phyloP scores from a whole-genome alignment of 768 basidiomycete species.

The Leccinum imitatum region DNA sequence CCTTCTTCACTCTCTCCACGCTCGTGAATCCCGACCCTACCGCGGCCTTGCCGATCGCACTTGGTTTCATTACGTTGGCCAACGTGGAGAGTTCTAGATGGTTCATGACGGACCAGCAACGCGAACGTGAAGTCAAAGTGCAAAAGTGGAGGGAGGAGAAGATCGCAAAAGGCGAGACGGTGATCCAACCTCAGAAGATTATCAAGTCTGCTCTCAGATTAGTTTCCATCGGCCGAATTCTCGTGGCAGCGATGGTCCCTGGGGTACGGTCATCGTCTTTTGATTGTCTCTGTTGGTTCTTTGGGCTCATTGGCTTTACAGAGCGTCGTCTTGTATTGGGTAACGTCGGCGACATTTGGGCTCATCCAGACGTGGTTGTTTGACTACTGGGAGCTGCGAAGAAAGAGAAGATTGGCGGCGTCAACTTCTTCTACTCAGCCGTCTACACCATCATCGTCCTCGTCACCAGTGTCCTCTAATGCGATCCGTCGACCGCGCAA shows the following conservation, averaged over 20 bases:
- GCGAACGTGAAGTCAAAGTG: conserved; percentile 47
- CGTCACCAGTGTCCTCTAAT: conserved; percentile 1
- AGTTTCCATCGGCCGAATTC: conserved; percentile 64
- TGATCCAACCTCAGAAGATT: conserved; percentile 47
- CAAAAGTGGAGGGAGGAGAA: conserved; percentile 48
- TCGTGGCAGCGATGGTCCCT: conserved; percentile 65
- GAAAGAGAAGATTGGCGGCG: conserved; percentile 27
- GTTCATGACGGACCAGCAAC: conserved; percentile 62
- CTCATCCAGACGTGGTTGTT: conserved; percentile 73
- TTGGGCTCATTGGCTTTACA: conserved; percentile 10
- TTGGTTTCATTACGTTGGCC: conserved; percentile 74
- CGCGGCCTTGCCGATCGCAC: conserved; percentile 61
- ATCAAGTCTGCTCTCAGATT: conserved; percentile 55
- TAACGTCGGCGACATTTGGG: conserved; percentile 72
- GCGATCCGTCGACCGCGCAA: conserved; percentile 2
- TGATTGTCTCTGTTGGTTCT: not conserved
- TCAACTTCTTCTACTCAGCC: not conserved
- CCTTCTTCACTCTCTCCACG: conserved; percentile 71
- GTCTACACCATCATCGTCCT: not conserved
- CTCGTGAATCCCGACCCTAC: conserved; percentile 73
- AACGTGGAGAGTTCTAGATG: conserved; percentile 78
- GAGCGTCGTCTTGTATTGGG: conserved; percentile 76
- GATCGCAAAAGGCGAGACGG: conserved; percentile 42
- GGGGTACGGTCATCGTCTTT: conserved; percentile 48
- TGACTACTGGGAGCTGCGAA: conserved; percentile 58